phyloP scores from a whole-genome alignment of 163 green algal genomes.

The Volvox carteri region DNA sequence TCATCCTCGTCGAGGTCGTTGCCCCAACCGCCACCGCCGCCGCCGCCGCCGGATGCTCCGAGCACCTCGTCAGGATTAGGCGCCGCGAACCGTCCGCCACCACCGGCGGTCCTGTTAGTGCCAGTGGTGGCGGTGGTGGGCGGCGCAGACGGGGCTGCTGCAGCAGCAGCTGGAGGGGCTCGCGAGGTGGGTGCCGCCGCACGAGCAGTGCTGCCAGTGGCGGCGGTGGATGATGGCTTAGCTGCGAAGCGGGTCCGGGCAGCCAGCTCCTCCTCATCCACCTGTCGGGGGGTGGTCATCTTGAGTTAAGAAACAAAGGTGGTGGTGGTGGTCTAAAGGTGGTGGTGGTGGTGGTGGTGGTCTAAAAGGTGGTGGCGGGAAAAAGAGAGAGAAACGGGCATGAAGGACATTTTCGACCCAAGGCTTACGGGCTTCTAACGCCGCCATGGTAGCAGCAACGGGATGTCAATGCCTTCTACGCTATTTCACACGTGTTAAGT shows the following conservation, averaged over 20 bases:
- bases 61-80: slow-evolving; percentile 1
- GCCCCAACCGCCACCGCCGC: slow-evolving; percentile 29
- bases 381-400: no score
- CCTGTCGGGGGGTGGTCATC: slow-evolving; percentile 21
- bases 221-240: slow-evolving; percentile 16
- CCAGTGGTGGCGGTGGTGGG: neutral
- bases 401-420: no score
- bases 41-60: neutral
- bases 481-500: no score
- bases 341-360: no score
- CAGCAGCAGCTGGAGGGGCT: neutral
- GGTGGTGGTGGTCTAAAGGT: neutral
- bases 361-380: neutral
- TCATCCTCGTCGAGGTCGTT: slow-evolving; percentile 8
- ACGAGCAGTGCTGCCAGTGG: neutral
- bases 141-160: neutral
- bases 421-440: no score
- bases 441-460: neutral
- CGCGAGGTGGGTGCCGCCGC: neutral
- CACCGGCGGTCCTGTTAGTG: neutral
- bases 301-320: neutral
- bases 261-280: slow-evolving; percentile 33
- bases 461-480: neutral
- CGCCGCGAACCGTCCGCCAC: neutral
- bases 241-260: slow-evolving; percentile 5